Percentiles rank a stretch among this genome's conserved stretches.
These are phyloP conservation scores for Fusarium sp. DNA, from an alignment of 2,329 filamentous ascomycete species.

Conservation along the genomic window DNA sequence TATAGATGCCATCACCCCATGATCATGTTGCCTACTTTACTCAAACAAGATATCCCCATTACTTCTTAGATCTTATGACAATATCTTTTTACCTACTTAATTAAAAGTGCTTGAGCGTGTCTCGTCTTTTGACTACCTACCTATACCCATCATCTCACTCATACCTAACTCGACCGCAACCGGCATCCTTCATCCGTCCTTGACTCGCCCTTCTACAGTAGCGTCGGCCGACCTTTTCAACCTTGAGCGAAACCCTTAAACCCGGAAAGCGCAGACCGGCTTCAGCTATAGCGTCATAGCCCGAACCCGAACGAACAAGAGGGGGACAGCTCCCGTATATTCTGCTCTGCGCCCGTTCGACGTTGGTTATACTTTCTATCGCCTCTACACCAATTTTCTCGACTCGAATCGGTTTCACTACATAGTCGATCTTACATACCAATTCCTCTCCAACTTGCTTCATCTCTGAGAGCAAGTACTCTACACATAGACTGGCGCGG, in stretches of 20 bases:
- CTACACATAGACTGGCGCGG: not conserved
- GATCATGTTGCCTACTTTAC: not conserved
- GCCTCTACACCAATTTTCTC: constrained; percentile 6
- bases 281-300: constrained; percentile 39
- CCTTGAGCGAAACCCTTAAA: constrained; percentile 11
- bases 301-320: constrained; percentile 2
- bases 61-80: not conserved
- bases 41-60: not conserved
- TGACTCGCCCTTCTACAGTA: constrained; percentile 18
- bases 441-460: not conserved
- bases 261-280: constrained; percentile 16
- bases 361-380: constrained; percentile 11
- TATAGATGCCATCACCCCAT: constrained; percentile 37
- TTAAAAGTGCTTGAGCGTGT: constrained; percentile 3
- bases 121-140: not conserved
- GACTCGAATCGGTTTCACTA: not conserved
- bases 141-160: constrained; percentile 15
- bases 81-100: not conserved
- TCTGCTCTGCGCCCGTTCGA: not conserved
- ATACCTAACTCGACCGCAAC: constrained; percentile 7
- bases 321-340: not conserved
- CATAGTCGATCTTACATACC: not conserved
- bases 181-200: constrained; percentile 1
- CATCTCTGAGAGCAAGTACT: not conserved
- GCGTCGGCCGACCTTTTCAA: constrained; percentile 27